These are phyloP conservation scores for Wallacemonas collosoma DNA, from an alignment of 208 protist species.

Conservation along the genomic window DNA sequence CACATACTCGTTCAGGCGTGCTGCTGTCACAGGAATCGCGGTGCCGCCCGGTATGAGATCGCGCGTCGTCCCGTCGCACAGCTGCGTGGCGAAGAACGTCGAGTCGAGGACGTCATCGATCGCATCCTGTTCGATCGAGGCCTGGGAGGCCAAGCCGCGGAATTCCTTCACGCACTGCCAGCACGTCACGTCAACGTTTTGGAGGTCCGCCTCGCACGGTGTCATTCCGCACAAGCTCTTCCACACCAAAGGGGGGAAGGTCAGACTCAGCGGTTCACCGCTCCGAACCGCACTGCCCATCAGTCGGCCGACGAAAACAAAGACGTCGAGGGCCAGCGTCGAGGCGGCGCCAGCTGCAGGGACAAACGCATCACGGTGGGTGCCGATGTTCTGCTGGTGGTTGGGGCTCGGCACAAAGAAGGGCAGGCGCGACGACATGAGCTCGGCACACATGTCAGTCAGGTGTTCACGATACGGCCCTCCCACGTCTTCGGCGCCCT, in stretches of 20 bases:
- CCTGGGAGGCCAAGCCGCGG: slow-evolving; percentile 37
- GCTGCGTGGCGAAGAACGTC: slow-evolving; percentile 83
- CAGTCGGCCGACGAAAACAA: slow-evolving; percentile 92
- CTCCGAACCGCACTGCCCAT: slow-evolving; percentile 95
- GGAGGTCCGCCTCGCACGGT: slow-evolving; percentile 75
- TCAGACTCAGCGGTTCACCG: slow-evolving; percentile 89
- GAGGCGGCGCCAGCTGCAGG: slow-evolving; percentile 71
- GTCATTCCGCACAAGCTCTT: slow-evolving; percentile 75
- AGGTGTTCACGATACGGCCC: slow-evolving; percentile 93
- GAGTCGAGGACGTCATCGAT: slow-evolving; percentile 87
- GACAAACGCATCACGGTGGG: slow-evolving; percentile 87
- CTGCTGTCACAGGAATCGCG: slow-evolving; percentile 68
- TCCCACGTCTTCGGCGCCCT: slow-evolving; percentile 94
- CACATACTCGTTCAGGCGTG: slow-evolving; percentile 78
- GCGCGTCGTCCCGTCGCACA: slow-evolving; percentile 72
- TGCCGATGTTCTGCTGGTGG: slow-evolving; percentile 82
- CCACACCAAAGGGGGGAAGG: slow-evolving; percentile 93
- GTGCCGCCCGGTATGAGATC: slow-evolving; percentile 80
- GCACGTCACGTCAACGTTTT: slow-evolving; percentile 81
- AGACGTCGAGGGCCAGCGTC: slow-evolving; percentile 64
- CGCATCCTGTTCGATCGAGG: slow-evolving; percentile 33
- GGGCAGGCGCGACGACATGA: slow-evolving; percentile 78
- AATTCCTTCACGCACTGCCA: slow-evolving; percentile 89
- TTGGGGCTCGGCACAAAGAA: slow-evolving; percentile 94
- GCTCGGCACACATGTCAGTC: slow-evolving; percentile 92